phyloP scores from a whole-genome alignment of 2,329 filamentous ascomycete species.

The Colletotrichum godetiae region DNA sequence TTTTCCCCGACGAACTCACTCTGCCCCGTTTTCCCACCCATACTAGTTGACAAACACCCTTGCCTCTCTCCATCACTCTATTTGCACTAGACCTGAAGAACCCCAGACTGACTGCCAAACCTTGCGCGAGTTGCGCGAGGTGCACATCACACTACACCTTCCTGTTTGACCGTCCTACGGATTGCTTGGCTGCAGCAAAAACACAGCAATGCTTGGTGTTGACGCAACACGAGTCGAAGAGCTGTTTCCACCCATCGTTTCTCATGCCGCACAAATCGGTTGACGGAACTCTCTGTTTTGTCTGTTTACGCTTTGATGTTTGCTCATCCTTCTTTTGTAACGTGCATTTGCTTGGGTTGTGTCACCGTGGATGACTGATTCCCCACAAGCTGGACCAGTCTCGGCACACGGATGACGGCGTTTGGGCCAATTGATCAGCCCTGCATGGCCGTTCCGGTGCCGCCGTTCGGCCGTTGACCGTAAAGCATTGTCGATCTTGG shows the following conservation, averaged over 20 bases:
- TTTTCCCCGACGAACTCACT: background rate
- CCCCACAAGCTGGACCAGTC: background rate
- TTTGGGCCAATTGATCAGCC: conserved; percentile 7
- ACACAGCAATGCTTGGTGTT: background rate
- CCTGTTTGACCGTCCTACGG: background rate
- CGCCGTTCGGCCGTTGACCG: background rate
- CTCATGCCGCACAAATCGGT: background rate
- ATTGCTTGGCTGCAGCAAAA: background rate
- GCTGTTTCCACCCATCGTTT: background rate
- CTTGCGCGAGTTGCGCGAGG: background rate
- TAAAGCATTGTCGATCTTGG: background rate
- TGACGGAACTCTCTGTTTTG: background rate
- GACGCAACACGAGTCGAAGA: background rate
- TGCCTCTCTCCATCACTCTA: background rate
- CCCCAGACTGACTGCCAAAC: background rate
- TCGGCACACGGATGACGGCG: conserved; percentile 13
- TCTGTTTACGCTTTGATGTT: conserved; percentile 17
- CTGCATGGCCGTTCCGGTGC: background rate
- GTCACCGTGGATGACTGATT: conserved; percentile 15
- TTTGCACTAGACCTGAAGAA: background rate
- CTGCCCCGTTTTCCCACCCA: conserved; percentile 6
- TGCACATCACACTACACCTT: background rate
- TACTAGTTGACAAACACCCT: background rate
- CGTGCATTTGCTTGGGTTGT: conserved; percentile 13
- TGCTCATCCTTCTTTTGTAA: conserved; percentile 9